Base-by-base conservation (phyloP, 2,329 filamentous ascomycete genomes). In the Fusarium succisae region DNA sequence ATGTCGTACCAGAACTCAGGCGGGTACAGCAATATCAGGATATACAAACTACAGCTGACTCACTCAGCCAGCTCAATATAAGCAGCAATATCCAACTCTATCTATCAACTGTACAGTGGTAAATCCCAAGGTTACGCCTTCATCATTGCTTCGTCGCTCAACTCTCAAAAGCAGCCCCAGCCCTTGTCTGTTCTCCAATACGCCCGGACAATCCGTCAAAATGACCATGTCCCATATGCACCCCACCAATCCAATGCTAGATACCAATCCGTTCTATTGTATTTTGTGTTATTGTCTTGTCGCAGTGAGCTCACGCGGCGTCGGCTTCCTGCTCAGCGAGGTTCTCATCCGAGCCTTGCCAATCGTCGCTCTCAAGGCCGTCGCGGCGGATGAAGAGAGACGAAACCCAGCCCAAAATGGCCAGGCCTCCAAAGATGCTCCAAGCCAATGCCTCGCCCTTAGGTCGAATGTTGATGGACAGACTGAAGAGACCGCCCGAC, bases 361-460 rank as follows among this genome's bases (percentile, higher is more conserved):
- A 88, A 56, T 91, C 90, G 8, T 86, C 89, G 69, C 90, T 91
- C 79, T 92, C 90, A 1, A 92, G 82, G 0, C 86, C 86, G 5
- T 83, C 82, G 5, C 93, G 92, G 18, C 90, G 87, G 72, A 98
- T 96, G 2, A 93, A 92, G 67, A 96, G 91, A 66, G 93, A 95
- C 35, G 94, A 86, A 3, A 94, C 70, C 84, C 96, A 98, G 0
- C 96, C 96, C 2, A 95, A 68, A 38, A 97, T 91, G 0, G 94
- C 90, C 6, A 98, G 87, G 0, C 93, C 94, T 0, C 93, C 95
- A 80, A 98, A 98, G 1, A 97, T 82, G 3, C 94, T 94, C 88
- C 97, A 99, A 0, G 94, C 91, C 9, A 98, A 83, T 4, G 91
- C 91, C 82, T 98, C 95, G 3, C 96, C 96, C 79, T 95, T 96